A percentile compares a stretch with the other conserved stretches of the same genome.
These are phyloP conservation scores for Firmiana major DNA, from an alignment of 345 rosid genomes.

Conservation along the genomic window DNA sequence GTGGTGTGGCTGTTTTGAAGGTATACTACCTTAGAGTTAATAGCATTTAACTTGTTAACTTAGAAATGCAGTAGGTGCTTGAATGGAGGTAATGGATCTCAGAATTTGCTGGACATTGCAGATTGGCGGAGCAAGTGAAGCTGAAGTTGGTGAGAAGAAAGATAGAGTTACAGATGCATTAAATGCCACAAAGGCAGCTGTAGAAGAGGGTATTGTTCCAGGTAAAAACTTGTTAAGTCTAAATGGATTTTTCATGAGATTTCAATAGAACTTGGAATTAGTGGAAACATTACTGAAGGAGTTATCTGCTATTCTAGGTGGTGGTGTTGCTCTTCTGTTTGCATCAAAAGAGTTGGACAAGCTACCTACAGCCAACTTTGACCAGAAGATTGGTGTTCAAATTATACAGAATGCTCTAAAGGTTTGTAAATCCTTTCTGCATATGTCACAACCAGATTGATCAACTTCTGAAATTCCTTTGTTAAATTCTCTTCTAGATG, in stretches of 20 bases:
- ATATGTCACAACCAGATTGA: not conserved
- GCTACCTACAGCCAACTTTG: slow-evolving; percentile 81
- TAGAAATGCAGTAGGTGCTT: not conserved
- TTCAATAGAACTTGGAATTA: not conserved
- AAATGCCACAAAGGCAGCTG: slow-evolving; percentile 98
- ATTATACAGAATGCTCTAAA: slow-evolving; percentile 92
- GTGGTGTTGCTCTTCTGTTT: slow-evolving; percentile 92
- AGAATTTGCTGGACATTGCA: slow-evolving; percentile 23
- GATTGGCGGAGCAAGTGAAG: slow-evolving; percentile 99
- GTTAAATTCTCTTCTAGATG: not conserved
- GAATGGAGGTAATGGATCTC: not conserved
- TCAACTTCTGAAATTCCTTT: not conserved
- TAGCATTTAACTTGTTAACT: not conserved
- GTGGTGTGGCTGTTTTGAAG: slow-evolving; percentile 96
- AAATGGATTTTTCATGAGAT: not conserved
- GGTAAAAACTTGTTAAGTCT: slow-evolving; percentile 36
- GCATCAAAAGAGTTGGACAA: slow-evolving; percentile 88
- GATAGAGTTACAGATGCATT: slow-evolving; percentile 96
- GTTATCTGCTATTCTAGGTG: slow-evolving; percentile 44
- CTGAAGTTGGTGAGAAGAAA: slow-evolving; percentile 88
- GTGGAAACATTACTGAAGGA: not conserved
- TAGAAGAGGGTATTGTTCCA: slow-evolving; percentile 97
- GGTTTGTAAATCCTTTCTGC: slow-evolving; percentile 37
- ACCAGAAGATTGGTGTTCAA: slow-evolving; percentile 92
- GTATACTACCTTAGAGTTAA: slow-evolving; percentile 27